Percentiles rank a stretch among this genome's conserved stretches.
Conservation (phyloP, 345 rosid species). For the Populus davidiana region DNA sequence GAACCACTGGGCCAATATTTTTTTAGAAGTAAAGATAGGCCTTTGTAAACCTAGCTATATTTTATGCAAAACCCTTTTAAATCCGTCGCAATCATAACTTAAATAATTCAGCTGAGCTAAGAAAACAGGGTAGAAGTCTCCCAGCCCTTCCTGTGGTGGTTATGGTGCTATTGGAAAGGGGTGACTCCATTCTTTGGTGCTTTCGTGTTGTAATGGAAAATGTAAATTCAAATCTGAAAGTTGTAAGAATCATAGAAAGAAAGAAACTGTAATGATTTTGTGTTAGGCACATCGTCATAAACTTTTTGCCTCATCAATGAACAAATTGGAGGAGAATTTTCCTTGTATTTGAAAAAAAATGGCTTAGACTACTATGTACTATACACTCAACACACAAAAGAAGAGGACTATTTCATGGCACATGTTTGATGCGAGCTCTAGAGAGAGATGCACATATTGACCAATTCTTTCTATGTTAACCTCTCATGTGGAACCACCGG, state of each 20-base stretch:
- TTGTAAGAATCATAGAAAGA: neutral
- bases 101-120: neutral
- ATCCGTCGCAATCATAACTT: neutral
- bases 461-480: neutral
- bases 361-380: neutral
- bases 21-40: neutral
- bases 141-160: neutral
- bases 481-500: conserved; percentile 31
- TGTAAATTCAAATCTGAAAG: neutral
- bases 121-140: neutral
- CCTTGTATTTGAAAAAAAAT: neutral
- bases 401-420: neutral
- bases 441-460: neutral
- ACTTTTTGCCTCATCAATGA: neutral
- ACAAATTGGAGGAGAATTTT: neutral
- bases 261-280: neutral
- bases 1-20: neutral
- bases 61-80: neutral
- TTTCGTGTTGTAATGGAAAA: neutral
- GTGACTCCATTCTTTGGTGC: neutral
- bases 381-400: neutral
- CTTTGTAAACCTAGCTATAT: neutral
- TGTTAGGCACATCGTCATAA: conserved; percentile 1
- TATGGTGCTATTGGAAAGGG: neutral
- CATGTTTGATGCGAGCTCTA: neutral